Conservation (phyloP, 169 alveolate species). For the Cryptosporidium tyzzeri region DNA sequence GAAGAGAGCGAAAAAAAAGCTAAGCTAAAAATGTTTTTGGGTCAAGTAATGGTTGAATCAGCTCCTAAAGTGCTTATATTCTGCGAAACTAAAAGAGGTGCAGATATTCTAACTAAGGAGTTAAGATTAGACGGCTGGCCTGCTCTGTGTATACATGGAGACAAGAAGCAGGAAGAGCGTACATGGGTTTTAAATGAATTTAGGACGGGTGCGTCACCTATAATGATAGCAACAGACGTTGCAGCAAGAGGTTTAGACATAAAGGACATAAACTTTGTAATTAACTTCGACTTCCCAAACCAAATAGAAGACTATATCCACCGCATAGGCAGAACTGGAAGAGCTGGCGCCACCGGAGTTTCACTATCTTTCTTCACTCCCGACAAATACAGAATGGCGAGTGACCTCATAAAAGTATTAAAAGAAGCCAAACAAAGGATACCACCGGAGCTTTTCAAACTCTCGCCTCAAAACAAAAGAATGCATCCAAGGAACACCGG, state of each 20-base stretch:
- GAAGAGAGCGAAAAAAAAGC: conserved; percentile 82
- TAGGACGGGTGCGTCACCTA: conserved; percentile 93
- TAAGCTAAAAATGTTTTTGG: conserved; percentile 60
- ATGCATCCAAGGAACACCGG: neutral
- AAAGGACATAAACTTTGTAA: conserved; percentile 94
- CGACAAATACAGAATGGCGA: conserved; percentile 91
- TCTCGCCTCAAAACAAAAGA: conserved; percentile 57
- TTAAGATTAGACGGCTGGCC: conserved; percentile 93
- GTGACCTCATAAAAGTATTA: conserved; percentile 92
- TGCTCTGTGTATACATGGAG: conserved; percentile 97
- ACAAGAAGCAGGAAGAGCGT: conserved; percentile 94
- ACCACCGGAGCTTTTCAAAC: conserved; percentile 88
- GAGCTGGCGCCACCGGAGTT: conserved; percentile 95
- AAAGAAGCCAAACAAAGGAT: conserved; percentile 93
- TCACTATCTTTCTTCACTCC: conserved; percentile 94
- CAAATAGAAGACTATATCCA: conserved; percentile 98
- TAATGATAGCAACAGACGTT: conserved; percentile 99
- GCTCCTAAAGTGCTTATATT: conserved; percentile 85
- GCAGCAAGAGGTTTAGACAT: conserved; percentile 99
- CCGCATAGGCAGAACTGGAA: conserved; percentile 97
- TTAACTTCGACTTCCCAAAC: conserved; percentile 98
- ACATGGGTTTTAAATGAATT: conserved; percentile 94
- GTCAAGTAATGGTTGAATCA: conserved; percentile 75
- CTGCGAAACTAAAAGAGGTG: conserved; percentile 86
- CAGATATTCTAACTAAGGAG: conserved; percentile 90